These are phyloP conservation scores for Xanthoconium stramineum DNA, from an alignment of 768 basidiomycete genomes.

Conservation along the genomic window DNA sequence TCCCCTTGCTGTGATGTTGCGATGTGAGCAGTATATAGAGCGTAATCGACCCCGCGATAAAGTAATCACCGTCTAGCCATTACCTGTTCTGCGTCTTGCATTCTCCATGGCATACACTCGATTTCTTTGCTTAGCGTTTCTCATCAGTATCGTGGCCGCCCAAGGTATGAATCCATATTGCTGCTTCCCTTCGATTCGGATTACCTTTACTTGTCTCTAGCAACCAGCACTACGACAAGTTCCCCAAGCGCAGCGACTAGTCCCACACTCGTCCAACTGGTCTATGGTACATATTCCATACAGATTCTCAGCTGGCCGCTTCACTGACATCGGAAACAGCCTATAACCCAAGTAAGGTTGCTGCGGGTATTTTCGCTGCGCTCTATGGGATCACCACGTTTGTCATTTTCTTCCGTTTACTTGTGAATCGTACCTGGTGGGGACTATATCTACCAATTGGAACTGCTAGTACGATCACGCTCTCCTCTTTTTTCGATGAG, in stretches of 20 bases:
- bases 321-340: conserved; percentile 10
- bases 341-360: conserved; percentile 24
- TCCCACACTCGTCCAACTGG: conserved; percentile 6
- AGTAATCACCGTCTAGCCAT: neutral
- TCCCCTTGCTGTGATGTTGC: too few relatives aligned
- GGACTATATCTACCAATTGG: conserved; percentile 32
- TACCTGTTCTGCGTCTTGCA: neutral
- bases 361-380: conserved; percentile 20
- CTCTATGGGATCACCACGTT: conserved; percentile 17
- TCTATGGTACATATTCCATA: neutral
- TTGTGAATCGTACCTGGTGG: conserved; percentile 27
- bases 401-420: conserved; percentile 18
- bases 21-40: neutral
- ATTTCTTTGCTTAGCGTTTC: neutral
- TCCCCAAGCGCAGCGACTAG: conserved; percentile 5
- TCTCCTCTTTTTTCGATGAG: neutral
- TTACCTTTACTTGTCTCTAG: conserved; percentile 4
- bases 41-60: neutral
- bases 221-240: neutral
- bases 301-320: neutral
- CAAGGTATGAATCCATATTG: neutral
- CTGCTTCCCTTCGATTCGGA: neutral
- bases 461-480: conserved; percentile 16
- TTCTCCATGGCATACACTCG: neutral
- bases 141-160: conserved; percentile 1